Evolutionary conservation across 768 basidiomycete genomes (phyloP), one percentile per base, ranked within the genome.

Genomic region (Boletus sp.): DNA sequence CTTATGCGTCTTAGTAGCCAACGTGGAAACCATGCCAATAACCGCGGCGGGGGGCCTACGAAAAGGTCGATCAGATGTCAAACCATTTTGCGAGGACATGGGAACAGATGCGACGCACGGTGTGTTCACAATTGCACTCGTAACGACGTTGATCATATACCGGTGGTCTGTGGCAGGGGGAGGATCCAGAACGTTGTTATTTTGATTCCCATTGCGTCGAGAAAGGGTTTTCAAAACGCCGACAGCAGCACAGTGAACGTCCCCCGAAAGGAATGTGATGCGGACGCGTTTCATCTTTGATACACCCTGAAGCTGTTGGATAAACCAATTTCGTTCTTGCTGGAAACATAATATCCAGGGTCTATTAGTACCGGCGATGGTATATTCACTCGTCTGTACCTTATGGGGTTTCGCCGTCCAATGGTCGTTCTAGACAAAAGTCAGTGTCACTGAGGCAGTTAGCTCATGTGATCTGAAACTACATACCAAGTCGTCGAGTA

Each of bases 101-200:
- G 14, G 14, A 29, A 35, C 17, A 19, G 19, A 34, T 7, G 55
- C 8, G 10, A 76, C 88, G 66, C 65, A 87, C 88, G 96, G 94
- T 6, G 96, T 97, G 66, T 97, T 96, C 45, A 99, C 96, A 58
- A 99, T 98, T 14, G 96, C 96, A 63, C 91, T 93, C 5, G 90
- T 84, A 9, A 92, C 81, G 33, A 94, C 74, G 60, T 96, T 95
- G 44, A 95, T 67, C 94, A 98, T 98, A 70, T 91, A 97, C 42
- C 93, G 83, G 65, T 83, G 75, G 69, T 98, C 97, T 25, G 70
- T 59, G 2, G 70, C 65, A 1, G 90, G 83, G 4, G 74, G 67
- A 7, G 87, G 43, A 9, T 71, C 70, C 19, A 27, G 42, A 11
- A 1, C 1, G 8, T 32, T 60, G 43, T 78, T 80, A 4, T 77